A percentile compares a stretch with the other conserved stretches of the same genome.
Conservation (phyloP, 768 basidiomycete species). For the Amanita exitialis region DNA sequence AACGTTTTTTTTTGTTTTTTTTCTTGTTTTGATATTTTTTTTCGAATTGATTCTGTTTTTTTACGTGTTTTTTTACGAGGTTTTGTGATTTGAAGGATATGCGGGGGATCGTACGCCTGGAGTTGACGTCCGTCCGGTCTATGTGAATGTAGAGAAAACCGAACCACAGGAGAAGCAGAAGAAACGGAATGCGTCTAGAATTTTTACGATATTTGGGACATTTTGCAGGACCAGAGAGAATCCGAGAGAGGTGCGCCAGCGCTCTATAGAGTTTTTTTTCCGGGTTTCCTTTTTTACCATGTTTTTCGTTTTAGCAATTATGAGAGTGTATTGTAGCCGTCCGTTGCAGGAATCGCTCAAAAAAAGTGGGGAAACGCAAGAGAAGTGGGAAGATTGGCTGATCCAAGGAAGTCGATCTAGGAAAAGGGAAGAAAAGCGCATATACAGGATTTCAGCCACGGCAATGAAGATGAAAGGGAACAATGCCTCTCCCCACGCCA, state of each 20-base stretch:
- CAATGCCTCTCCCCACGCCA: too few relatives aligned
- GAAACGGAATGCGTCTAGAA: neutral
- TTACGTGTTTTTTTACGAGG: neutral
- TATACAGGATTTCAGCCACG: neutral
- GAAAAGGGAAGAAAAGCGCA: neutral
- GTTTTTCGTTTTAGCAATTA: neutral
- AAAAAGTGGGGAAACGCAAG: too few relatives aligned
- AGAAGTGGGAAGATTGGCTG: too few relatives aligned
- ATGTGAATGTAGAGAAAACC: neutral
- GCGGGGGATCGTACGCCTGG: neutral
- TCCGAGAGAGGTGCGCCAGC: neutral
- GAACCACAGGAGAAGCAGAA: neutral
- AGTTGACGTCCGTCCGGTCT: neutral
- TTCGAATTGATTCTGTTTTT: neutral
- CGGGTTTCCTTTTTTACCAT: neutral
- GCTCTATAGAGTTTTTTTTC: neutral
- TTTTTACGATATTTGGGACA: neutral
- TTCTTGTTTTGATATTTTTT: too few relatives aligned
- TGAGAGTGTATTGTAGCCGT: neutral
- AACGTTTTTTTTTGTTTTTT: too few relatives aligned
- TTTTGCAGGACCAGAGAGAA: neutral
- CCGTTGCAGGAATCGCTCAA: too few relatives aligned
- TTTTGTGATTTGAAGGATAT: neutral
- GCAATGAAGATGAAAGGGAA: too few relatives aligned
- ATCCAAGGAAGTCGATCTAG: neutral